Percentiles rank a stretch among this genome's conserved stretches.
Evolutionary conservation across 2,329 filamentous ascomycete genomes (phyloP).

Genomic region (Fusarium tupiense): DNA sequence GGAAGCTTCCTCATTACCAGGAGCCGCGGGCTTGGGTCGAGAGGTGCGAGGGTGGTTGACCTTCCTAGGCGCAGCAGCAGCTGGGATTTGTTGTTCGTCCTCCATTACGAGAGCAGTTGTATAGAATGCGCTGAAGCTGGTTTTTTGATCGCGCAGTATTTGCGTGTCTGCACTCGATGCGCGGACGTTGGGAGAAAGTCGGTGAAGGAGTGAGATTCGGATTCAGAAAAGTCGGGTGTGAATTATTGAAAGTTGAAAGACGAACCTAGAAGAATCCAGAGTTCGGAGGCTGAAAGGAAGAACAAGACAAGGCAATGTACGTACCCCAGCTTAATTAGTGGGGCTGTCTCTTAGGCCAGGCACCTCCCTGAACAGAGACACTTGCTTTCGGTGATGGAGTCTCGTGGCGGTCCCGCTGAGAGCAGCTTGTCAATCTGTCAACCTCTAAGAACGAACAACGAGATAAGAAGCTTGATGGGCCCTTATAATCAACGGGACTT

Average conservation of each 20-base stretch:
- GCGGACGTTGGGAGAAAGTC: neutral
- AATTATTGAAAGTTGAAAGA: slow-evolving; percentile 26
- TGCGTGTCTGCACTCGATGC: neutral
- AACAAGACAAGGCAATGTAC: slow-evolving; percentile 22
- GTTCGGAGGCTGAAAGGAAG: slow-evolving; percentile 28
- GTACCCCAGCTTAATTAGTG: slow-evolving; percentile 38
- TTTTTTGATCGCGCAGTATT: neutral
- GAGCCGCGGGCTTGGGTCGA: slow-evolving; percentile 73
- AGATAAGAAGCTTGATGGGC: neutral
- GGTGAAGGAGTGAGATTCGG: neutral
- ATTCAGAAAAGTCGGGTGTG: neutral
- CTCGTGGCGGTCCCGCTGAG: slow-evolving; percentile 33
- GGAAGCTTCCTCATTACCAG: slow-evolving; percentile 89
- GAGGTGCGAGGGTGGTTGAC: slow-evolving; percentile 56
- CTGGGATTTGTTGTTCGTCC: slow-evolving; percentile 14
- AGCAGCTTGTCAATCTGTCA: slow-evolving; percentile 27
- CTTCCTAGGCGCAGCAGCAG: slow-evolving; percentile 25
- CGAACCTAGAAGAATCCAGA: slow-evolving; percentile 12
- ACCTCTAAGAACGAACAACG: slow-evolving; percentile 10
- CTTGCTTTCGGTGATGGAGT: slow-evolving; percentile 25
- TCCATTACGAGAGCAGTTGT: slow-evolving; percentile 20
- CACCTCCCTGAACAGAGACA: slow-evolving; percentile 15
- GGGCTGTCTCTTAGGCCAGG: slow-evolving; percentile 25
- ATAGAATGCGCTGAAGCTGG: neutral
- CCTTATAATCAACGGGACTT: neutral